Evolutionary conservation across 352 stramenopile genomes (phyloP).

Genomic region (Thalassiosira exigua): DNA sequence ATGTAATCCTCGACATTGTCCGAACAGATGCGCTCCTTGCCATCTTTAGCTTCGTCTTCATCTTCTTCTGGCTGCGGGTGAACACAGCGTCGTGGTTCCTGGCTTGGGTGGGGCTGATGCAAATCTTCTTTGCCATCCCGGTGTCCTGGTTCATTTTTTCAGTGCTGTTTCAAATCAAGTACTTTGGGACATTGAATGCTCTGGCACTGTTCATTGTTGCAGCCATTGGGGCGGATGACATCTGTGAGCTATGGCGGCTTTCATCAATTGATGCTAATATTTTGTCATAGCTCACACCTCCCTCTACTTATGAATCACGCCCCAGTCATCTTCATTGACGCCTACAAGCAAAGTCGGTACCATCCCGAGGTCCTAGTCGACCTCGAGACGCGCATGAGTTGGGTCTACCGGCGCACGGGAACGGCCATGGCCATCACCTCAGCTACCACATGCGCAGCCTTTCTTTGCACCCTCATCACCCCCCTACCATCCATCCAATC

Average conservation of each 20-base stretch:
- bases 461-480: slow-evolving; percentile 63
- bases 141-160: slow-evolving; percentile 77
- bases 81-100: slow-evolving; percentile 72
- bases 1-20: slow-evolving; percentile 63
- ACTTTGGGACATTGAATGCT: slow-evolving; percentile 73
- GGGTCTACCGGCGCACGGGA: slow-evolving; percentile 63
- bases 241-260: too few relatives aligned
- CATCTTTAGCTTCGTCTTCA: slow-evolving; percentile 66
- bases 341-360: slow-evolving; percentile 65
- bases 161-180: slow-evolving; percentile 75
- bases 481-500: slow-evolving; percentile 62
- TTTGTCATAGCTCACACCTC: background rate
- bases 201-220: slow-evolving; percentile 79
- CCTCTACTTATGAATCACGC: background rate
- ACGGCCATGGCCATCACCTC: slow-evolving; percentile 71
- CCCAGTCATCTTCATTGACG: slow-evolving; percentile 74
- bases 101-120: slow-evolving; percentile 62
- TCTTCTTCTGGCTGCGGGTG: slow-evolving; percentile 68
- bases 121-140: slow-evolving; percentile 77
- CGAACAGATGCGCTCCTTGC: slow-evolving; percentile 52
- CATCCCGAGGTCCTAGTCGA: slow-evolving; percentile 48
- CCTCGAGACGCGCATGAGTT: slow-evolving; percentile 62
- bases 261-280: too few relatives aligned
- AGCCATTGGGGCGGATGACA: slow-evolving; percentile 75
- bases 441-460: slow-evolving; percentile 73